phyloP scores from a whole-genome alignment of 2,329 filamentous ascomycete species.

The Nigrospora oryzae region DNA sequence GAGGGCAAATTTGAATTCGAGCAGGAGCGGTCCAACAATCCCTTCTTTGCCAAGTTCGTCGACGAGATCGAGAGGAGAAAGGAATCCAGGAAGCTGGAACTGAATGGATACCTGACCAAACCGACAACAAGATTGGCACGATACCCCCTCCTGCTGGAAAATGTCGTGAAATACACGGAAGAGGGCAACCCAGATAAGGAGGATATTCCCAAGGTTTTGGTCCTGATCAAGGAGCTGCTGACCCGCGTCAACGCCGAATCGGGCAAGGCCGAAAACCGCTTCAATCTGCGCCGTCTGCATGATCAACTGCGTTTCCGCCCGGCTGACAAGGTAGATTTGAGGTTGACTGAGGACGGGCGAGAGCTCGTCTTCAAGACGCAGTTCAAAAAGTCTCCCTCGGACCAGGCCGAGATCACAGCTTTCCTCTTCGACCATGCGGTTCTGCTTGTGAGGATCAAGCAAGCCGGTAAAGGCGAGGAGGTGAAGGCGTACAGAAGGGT shows the following conservation, averaged over 20 bases:
- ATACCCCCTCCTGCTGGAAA: constrained; percentile 87
- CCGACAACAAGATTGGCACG: constrained; percentile 90
- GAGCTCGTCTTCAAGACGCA: constrained; percentile 91
- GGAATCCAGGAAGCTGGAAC: constrained; percentile 90
- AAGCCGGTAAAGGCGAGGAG: constrained; percentile 87
- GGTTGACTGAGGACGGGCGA: constrained; percentile 85
- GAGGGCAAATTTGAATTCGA: constrained; percentile 98
- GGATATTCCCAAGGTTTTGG: constrained; percentile 84
- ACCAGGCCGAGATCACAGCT: constrained; percentile 82
- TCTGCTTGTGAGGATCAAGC: constrained; percentile 82
- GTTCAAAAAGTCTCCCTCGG: constrained; percentile 86
- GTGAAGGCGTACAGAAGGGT: constrained; percentile 83
- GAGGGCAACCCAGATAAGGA: constrained; percentile 83
- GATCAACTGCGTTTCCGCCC: constrained; percentile 85
- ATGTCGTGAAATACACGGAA: constrained; percentile 84
- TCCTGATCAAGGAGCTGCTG: constrained; percentile 78
- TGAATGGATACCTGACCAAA: constrained; percentile 97
- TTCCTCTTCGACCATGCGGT: constrained; percentile 97
- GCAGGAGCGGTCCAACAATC: constrained; percentile 83
- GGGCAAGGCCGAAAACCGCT: constrained; percentile 94
- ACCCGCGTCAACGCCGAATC: constrained; percentile 88
- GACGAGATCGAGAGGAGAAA: constrained; percentile 94
- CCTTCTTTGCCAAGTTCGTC: constrained; percentile 80
- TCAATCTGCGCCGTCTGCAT: constrained; percentile 88
- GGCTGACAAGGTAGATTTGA: constrained; percentile 86